Percentiles rank a stretch among this genome's conserved stretches.
These are phyloP conservation scores for Tylopilus vinaceipallidus DNA, from an alignment of 768 basidiomycete genomes.

Conservation along the genomic window DNA sequence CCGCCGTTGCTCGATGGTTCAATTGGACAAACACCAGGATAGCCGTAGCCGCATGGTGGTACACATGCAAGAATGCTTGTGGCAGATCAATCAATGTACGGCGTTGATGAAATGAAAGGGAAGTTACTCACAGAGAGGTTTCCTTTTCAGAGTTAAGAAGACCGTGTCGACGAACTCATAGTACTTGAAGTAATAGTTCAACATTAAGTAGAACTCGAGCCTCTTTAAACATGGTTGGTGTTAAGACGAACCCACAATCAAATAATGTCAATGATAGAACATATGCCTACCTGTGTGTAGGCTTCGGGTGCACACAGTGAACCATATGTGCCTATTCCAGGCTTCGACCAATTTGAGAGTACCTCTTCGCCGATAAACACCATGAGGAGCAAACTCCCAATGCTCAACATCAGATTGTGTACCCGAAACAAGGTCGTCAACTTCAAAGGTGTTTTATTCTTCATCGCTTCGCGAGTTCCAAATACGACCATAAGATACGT, in stretches of 20 bases:
- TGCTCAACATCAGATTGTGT: slow-evolving; percentile 85
- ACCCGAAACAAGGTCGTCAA: slow-evolving; percentile 77
- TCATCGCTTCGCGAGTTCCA: slow-evolving; percentile 79
- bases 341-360: slow-evolving; percentile 71
- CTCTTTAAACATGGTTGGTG: slow-evolving; percentile 43
- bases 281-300: slow-evolving; percentile 78
- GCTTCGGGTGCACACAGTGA: slow-evolving; percentile 69
- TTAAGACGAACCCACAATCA: not conserved
- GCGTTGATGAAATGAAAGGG: not conserved
- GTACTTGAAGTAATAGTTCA: slow-evolving; percentile 98
- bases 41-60: slow-evolving; percentile 96
- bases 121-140: slow-evolving; percentile 82
- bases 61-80: slow-evolving; percentile 94
- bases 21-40: slow-evolving; percentile 90
- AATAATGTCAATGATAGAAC: no score
- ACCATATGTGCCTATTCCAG: slow-evolving; percentile 70
- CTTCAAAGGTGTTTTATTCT: slow-evolving; percentile 63
- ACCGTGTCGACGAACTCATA: slow-evolving; percentile 92
- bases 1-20: slow-evolving; percentile 85
- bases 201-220: slow-evolving; percentile 91
- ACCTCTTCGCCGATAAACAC: slow-evolving; percentile 86
- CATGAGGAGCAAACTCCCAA: slow-evolving; percentile 76
- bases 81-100: not conserved
- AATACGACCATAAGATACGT: slow-evolving; percentile 88
- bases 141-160: slow-evolving; percentile 96